Base-by-base conservation (phyloP, 2,329 filamentous ascomycete species). In the Talaromyces sp. region DNA sequence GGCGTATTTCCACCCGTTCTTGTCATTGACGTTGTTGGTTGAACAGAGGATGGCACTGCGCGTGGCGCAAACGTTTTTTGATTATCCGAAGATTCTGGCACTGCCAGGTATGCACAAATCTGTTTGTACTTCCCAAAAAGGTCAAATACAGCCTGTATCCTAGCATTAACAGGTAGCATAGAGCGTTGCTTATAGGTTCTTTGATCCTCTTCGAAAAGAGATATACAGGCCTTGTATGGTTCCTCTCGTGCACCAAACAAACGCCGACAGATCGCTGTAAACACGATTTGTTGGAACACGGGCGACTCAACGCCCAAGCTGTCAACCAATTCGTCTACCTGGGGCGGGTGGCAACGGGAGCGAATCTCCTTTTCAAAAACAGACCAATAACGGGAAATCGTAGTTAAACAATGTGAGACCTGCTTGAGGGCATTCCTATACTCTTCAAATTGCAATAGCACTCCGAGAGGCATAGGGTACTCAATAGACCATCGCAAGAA, bases 291-390 rank as follows among this genome's bases (percentile, higher is more conserved):
- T 68, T 87, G 84, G 7, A 90, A 74, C 1, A 82, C 77, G 0
- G 76, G 71, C 0, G 87, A 89, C 8, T 71, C 72, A 13, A 88
- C 72, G 6, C 73, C 71, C 41, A 89, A 78, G 13, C 74, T 69
- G n/a, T 73, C 71, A 4, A 80, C 72, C 33, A 90, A 74, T 69
- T 90, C 87, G 62, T 81, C 79, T 39, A 85, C 80, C n/a, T 87
- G 74, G 5, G 87, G 83, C 3, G 87, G 87, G 68, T 82, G 84
- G 1, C 74, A 73, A 47, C 81, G 76, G 22, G 54, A 41, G 31
- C 67, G 70, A 63, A 76, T 69, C 37, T 76, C 74, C 4, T 63
- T 72, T 31, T 74, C 74, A 54, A 82, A 76, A 3, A 50, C 6
- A 0, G 66, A 31, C 82, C 83, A 85, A 16, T 74, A 69, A 22